Percentiles rank a stretch among this genome's conserved stretches.
Conservation (phyloP, 2,329 filamentous ascomycete species). For the Blastomyces gilchristii region DNA sequence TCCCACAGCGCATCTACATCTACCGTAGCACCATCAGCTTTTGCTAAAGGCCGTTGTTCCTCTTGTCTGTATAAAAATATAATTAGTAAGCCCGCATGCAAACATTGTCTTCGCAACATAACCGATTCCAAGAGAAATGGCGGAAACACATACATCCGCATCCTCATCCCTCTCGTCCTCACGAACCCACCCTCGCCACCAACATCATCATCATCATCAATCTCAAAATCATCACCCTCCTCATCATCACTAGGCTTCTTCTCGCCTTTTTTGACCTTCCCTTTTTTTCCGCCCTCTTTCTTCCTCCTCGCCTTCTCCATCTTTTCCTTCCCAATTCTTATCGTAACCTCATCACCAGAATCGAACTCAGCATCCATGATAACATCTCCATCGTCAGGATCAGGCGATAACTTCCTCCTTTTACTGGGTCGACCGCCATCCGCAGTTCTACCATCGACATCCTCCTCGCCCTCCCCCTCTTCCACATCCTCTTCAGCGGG, state of each 20-base stretch:
- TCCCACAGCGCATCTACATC: conserved; percentile 48
- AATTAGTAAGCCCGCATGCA: conserved; percentile 7
- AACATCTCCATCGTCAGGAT: conserved; percentile 15
- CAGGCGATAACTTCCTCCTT: conserved; percentile 28
- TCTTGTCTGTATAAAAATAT: conserved; percentile 30
- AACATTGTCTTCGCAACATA: not conserved
- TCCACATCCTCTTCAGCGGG: conserved; percentile 22
- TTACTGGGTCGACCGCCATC: conserved; percentile 26
- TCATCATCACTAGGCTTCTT: conserved; percentile 25
- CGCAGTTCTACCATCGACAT: conserved; percentile 26
- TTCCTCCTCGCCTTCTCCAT: conserved; percentile 34
- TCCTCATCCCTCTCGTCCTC: conserved; percentile 45
- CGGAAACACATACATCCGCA: conserved; percentile 32
- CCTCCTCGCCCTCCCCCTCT: conserved; percentile 15
- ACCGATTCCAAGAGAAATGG: not conserved
- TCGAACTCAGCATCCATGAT: conserved; percentile 35
- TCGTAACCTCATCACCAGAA: conserved; percentile 49
- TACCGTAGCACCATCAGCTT: conserved; percentile 41
- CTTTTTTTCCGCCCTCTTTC: conserved; percentile 35
- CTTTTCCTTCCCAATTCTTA: conserved; percentile 38
- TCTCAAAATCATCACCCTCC: conserved; percentile 25
- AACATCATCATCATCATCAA: conserved; percentile 30
- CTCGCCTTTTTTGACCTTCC: conserved; percentile 26
- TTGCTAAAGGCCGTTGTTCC: conserved; percentile 37
- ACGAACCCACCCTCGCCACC: conserved; percentile 43